Evolutionary conservation across 768 basidiomycete species (phyloP).

Genomic region (Boletus eberwhitei): DNA sequence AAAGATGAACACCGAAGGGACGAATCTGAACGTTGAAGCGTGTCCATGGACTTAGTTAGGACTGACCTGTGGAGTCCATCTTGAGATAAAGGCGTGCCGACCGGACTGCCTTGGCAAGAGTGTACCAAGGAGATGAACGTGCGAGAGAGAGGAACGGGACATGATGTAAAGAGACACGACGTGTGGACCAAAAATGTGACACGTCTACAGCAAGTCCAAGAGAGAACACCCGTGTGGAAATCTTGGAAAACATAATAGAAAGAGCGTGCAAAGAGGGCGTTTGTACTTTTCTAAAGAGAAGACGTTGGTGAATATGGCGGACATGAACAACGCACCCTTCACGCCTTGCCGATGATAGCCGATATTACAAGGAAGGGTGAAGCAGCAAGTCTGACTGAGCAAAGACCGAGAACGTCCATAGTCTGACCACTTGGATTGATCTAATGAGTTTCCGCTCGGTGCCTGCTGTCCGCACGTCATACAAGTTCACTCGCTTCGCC

Average conservation of each 20-base stretch:
- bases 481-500: conserved; percentile 10
- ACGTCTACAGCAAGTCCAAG: conserved; percentile 9
- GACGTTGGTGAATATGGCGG: conserved; percentile 21
- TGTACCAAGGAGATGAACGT: conserved; percentile 11
- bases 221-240: conserved; percentile 10
- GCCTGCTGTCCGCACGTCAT: conserved; percentile 1
- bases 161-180: conserved; percentile 30
- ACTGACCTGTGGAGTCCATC: conserved; percentile 10
- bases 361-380: conserved; percentile 24
- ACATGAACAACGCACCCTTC: conserved; percentile 26
- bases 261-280: conserved; percentile 10
- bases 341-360: conserved; percentile 22
- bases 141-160: conserved; percentile 7
- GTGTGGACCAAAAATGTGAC: conserved; percentile 15
- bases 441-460: neutral
- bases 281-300: conserved; percentile 22
- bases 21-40: conserved; percentile 4
- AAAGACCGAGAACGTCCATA: conserved; percentile 13
- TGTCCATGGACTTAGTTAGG: conserved; percentile 23
- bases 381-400: conserved; percentile 1
- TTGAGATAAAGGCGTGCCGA: conserved; percentile 8
- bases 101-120: conserved; percentile 7
- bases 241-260: conserved; percentile 24
- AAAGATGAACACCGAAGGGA: conserved; percentile 12
- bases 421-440: neutral